Evolutionary conservation across 148 eudicot species (phyloP), one percentile per base, ranked within the genome.

Genomic region (Vaccinium macrocarpon): DNA sequence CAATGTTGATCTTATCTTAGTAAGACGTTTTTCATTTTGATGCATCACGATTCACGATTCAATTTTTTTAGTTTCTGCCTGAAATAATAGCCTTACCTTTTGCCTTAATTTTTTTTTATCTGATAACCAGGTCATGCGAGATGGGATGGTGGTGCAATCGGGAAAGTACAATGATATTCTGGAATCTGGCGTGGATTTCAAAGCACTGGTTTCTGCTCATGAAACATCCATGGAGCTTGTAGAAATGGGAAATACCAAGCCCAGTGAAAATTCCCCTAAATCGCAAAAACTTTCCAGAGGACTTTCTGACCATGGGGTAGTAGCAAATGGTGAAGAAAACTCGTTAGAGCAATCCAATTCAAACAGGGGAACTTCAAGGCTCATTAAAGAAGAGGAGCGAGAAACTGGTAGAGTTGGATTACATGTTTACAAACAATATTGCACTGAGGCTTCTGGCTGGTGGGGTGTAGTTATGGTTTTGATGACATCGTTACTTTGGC

Each of bases 401-500:
- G 99, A 93, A 85, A 92, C 92, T 9, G 99, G 99, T 19, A 90
- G 81, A 91, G 97, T 97, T 21, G 90, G 95, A 88, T 84, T 91
- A 49, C 51, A 79, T 2, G 95, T 97, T 35, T 95, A 95, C 89
- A 95, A 93, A 82, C 78, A 86, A 80, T 97, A 95, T 82, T 87
- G 91, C 91, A 97, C 98, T 0, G 96, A 97, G 89, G 97, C 97
- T 25, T 97, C 90, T 79, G 97, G 99, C 19, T 97, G 99, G 99
- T 89, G 92, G 94, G 98, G 99, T 70, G 91, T 89, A 21, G 85
- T 76, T 12, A 82, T 85, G 23, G 91, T 88, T 23, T 23, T 95
- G 64, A 14, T 89, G 38, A 27, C 91, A 27, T 88, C 98, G 51
- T 2, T 97, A 8, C 11, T 83, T 10, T 97, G 99, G 99, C 98